A percentile compares a stretch with the other conserved stretches of the same genome.
These are phyloP conservation scores for Rhodotorula sp. DNA, from an alignment of 1,284 basidiomycete genomes.

Conservation along the genomic window DNA sequence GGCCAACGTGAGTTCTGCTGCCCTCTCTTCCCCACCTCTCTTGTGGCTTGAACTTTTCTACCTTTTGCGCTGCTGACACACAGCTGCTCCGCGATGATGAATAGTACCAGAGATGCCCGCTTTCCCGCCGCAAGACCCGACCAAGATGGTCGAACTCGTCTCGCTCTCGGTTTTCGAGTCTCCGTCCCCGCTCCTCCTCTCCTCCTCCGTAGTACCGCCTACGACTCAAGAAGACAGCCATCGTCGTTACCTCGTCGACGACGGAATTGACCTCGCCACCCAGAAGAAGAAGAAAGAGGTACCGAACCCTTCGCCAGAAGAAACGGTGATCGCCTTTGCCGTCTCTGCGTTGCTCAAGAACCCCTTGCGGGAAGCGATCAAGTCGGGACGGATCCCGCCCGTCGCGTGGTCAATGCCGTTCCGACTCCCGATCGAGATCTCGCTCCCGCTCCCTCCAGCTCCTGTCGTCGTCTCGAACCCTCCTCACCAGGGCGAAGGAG, in stretches of 20 bases:
- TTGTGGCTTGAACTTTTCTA: too few relatives aligned
- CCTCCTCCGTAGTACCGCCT: too few relatives aligned
- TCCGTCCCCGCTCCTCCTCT: conserved; percentile 2
- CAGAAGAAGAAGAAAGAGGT: background rate
- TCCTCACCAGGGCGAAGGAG: background rate
- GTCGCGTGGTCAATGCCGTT: conserved; percentile 35
- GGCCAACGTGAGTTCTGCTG: conserved; percentile 1
- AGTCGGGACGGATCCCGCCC: conserved; percentile 10
- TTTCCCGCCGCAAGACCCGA: conserved; percentile 20
- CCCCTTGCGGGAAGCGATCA: conserved; percentile 21
- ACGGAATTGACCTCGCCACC: background rate
- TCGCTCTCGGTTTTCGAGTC: conserved; percentile 21
- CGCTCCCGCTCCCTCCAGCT: conserved; percentile 17
- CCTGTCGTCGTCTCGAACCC: background rate
- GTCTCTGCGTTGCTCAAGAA: conserved; percentile 19
- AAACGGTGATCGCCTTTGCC: conserved; percentile 27
- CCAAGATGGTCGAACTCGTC: conserved; percentile 20
- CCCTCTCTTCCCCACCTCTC: too few relatives aligned
- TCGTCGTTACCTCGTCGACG: too few relatives aligned
- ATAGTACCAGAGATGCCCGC: conserved; percentile 39
- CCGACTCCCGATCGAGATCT: conserved; percentile 33
- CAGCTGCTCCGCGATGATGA: too few relatives aligned
- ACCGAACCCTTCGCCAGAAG: background rate
- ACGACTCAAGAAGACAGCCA: too few relatives aligned
- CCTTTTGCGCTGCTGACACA: too few relatives aligned